Conservation (phyloP, 139 green algal genomes). For the Coccomyxa sp. region DNA sequence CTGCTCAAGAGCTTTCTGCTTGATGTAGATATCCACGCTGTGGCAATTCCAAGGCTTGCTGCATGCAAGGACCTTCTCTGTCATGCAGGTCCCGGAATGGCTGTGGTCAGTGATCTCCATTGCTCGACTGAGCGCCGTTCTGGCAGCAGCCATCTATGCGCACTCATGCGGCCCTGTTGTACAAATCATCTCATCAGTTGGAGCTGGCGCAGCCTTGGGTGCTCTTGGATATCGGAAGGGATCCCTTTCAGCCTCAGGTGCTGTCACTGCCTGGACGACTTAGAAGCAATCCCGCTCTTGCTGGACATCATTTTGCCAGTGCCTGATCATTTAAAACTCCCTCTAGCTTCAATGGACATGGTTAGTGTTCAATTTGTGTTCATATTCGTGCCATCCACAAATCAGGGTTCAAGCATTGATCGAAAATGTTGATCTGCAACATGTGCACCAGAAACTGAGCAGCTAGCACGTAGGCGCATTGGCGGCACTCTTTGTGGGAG, state of each 20-base stretch:
- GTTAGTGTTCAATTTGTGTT: background rate
- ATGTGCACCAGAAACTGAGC: background rate
- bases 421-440: background rate
- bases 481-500: slow-evolving; percentile 56
- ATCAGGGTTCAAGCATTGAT: too few species aligned
- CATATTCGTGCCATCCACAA: background rate
- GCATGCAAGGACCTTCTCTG: background rate
- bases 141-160: background rate
- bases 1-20: too few species aligned
- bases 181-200: background rate
- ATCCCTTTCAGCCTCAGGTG: slow-evolving; percentile 26
- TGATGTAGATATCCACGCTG: too few species aligned
- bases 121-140: too few species aligned
- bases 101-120: background rate
- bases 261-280: background rate
- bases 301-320: background rate
- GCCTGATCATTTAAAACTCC: background rate
- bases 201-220: background rate
- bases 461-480: slow-evolving; percentile 36
- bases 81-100: background rate
- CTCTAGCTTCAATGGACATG: background rate
- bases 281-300: background rate
- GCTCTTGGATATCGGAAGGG: slow-evolving; percentile 11
- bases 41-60: too few species aligned
- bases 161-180: background rate